Conservation (phyloP, 768 basidiomycete species). For the Filobasidium wieringae region DNA sequence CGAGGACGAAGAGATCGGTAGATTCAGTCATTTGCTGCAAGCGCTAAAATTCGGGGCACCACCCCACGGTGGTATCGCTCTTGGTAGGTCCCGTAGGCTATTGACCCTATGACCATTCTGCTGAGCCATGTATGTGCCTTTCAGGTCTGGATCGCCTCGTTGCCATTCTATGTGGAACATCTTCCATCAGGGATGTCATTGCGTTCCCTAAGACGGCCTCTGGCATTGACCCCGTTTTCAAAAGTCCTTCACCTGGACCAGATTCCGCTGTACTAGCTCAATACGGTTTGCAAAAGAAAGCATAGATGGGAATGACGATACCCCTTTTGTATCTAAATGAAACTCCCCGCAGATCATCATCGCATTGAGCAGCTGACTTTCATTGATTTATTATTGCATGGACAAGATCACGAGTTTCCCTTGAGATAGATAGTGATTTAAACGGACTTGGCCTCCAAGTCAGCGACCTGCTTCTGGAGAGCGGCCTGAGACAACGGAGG, state of each 20-base stretch:
- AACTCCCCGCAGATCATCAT: too few relatives aligned
- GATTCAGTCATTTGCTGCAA: slow-evolving; percentile 74
- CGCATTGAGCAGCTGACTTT: too few relatives aligned
- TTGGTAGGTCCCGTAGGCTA: slow-evolving; percentile 48
- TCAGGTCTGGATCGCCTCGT: slow-evolving; percentile 86
- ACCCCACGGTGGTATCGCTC: slow-evolving; percentile 87
- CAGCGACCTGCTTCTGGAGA: slow-evolving; percentile 9
- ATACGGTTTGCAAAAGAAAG: slow-evolving; percentile 24
- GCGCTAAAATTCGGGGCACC: slow-evolving; percentile 83
- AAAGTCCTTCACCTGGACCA: slow-evolving; percentile 55
- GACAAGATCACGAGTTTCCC: too few relatives aligned
- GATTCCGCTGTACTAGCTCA: slow-evolving; percentile 22
- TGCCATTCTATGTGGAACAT: slow-evolving; percentile 74
- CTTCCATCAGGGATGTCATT: slow-evolving; percentile 87
- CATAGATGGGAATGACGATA: neutral
- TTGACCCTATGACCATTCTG: neutral
- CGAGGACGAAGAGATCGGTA: slow-evolving; percentile 54
- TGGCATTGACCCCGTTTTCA: slow-evolving; percentile 78
- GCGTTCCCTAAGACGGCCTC: slow-evolving; percentile 85
- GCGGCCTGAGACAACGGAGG: slow-evolving; percentile 1
- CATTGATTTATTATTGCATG: too few relatives aligned
- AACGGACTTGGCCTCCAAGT: slow-evolving; percentile 8
- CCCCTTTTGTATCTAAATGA: neutral
- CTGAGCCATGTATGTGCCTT: slow-evolving; percentile 5
- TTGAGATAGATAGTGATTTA: too few relatives aligned